A percentile compares a stretch with the other conserved stretches of the same genome.
These are phyloP conservation scores for Evernia prunastri DNA, from an alignment of 495 filamentous ascomycete genomes.

Conservation along the genomic window DNA sequence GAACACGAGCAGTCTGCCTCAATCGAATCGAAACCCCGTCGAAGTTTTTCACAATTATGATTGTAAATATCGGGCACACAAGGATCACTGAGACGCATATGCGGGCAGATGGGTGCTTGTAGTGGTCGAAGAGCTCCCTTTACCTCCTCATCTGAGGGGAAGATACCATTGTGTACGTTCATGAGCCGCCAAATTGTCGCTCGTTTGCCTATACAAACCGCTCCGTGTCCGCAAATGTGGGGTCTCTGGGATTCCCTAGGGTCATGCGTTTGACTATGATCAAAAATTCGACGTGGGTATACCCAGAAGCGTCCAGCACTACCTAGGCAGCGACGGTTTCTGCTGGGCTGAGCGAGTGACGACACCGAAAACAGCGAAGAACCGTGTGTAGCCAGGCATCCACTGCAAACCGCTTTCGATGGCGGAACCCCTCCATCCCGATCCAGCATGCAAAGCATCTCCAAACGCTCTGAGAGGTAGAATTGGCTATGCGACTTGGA, in stretches of 20 bases:
- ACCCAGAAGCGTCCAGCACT: not conserved
- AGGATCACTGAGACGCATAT: not conserved
- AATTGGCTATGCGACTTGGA: not conserved
- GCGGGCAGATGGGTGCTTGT: not conserved
- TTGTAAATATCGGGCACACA: not conserved
- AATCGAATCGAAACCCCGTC: not conserved
- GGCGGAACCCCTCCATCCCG: not conserved
- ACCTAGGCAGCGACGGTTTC: not conserved
- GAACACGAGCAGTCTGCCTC: not conserved
- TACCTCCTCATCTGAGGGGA: not conserved
- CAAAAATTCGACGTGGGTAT: not conserved
- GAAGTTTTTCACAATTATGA: not conserved
- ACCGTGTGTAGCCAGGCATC: not conserved
- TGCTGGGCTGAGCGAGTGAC: not conserved
- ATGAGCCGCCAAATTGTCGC: not conserved
- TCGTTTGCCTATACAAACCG: not conserved
- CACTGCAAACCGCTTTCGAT: not conserved
- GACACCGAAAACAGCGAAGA: not conserved
- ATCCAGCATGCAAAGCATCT: not conserved
- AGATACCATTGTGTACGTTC: too few species aligned
- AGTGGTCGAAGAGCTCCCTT: not conserved
- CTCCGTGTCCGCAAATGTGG: not conserved
- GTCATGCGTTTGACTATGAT: not conserved
- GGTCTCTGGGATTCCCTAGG: not conserved
- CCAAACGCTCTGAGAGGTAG: not conserved